These are phyloP conservation scores for Populus ilicifolia DNA, from an alignment of 345 rosid species.

Conservation along the genomic window DNA sequence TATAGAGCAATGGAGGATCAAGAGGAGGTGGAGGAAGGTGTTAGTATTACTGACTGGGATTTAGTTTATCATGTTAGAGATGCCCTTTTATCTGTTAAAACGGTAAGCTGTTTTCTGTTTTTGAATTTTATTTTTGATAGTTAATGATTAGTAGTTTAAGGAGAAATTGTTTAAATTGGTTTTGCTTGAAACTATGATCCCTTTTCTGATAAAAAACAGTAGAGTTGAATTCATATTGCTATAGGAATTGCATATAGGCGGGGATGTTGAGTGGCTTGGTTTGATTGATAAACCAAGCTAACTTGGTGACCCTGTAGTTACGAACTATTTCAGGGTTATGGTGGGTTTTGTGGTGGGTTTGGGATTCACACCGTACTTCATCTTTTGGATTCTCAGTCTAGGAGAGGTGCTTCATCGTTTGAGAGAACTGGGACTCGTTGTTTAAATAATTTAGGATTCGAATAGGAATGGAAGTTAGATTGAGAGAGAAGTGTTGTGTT, in stretches of 20 bases:
- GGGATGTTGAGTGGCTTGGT: background rate
- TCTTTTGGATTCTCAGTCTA: background rate
- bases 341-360: background rate
- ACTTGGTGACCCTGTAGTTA: background rate
- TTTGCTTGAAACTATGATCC: background rate
- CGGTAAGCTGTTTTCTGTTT: background rate
- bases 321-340: background rate
- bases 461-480: background rate
- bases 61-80: slow-evolving; percentile 6
- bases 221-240: background rate
- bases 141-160: background rate
- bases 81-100: slow-evolving; percentile 14
- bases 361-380: too few relatives aligned
- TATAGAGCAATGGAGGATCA: slow-evolving; percentile 4
- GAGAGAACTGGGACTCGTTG: background rate
- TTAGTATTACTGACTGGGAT: slow-evolving; percentile 11
- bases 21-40: background rate
- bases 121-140: background rate
- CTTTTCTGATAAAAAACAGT: background rate
- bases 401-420: background rate
- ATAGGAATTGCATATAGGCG: background rate
- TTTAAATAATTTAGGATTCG: too few relatives aligned
- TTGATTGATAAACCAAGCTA: background rate
- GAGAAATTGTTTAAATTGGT: background rate
- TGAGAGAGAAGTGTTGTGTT: background rate